Evolutionary conservation across 495 filamentous ascomycete genomes (phyloP), one percentile per base, ranked within the genome.

Genomic region (Massariosphaeria phaeospora): DNA sequence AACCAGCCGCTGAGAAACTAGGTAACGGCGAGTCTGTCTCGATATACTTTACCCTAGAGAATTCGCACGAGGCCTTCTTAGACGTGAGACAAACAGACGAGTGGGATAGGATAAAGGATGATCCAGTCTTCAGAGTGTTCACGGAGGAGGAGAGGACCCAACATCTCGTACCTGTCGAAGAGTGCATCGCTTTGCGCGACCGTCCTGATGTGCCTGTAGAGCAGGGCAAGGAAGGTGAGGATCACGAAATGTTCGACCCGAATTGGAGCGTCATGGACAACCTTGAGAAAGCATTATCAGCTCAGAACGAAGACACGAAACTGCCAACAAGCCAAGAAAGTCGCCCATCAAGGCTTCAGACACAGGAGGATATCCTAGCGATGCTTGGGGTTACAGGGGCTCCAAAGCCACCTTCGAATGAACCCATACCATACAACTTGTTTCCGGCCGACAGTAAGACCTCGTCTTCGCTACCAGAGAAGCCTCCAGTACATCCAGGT

Each of bases 321-420:
- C 7, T 29, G 12, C 36, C 31, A 6, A 17, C 48, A 2, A 2
- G 18, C 15, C 12, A 29, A 33, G 23, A 18, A 39, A 55, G 24
- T 25, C 40, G 2, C 25, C 33, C 54, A 2, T 34, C 57, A 30
- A 33, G 56, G 23, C 63, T 33, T 38, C 35, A 56, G 4, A 54
- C 52, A 24, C 69, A 72, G 48, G 70, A 72, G 52, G 67, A 69
- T 35, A 57, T 71, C 18, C 62, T 71, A 26, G 67, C 67, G 3
- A 52, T 50, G 33, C 42, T 71, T 26, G 69, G 70, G 23, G 69
- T 71, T 10, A 71, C 67, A 6, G 70, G 70, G 11, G 62, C 61
- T 9, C 69, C 70, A 13, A 71, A 70, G 49, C 56, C 65, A 23
- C 62, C 65, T 17, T 71, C 56, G 13, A 38, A 53, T 39, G 56